phyloP scores from a whole-genome alignment of 345 rosid genomes.

The Citrus reticulata region DNA sequence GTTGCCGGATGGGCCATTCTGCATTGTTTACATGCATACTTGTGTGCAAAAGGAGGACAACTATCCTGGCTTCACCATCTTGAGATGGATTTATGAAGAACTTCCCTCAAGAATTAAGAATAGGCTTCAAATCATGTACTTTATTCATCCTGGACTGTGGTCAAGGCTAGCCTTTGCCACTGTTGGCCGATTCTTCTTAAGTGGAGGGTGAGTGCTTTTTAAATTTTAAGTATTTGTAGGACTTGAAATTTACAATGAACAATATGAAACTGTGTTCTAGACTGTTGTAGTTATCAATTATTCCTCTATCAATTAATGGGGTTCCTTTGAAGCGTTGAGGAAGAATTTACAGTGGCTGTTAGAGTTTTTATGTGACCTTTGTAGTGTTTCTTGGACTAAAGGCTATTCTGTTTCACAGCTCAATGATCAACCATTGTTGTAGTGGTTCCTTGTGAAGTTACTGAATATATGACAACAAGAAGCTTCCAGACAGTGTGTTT shows the following conservation, averaged over 20 bases:
- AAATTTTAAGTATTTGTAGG: no score
- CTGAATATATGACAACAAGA: no score
- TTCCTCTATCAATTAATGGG: neutral
- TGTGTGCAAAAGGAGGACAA: slow-evolving; percentile 86
- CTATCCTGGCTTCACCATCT: slow-evolving; percentile 71
- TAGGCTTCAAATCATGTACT: slow-evolving; percentile 75
- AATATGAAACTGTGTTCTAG: neutral
- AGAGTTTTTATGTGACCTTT: neutral
- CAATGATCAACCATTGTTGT: neutral
- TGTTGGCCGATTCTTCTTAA: slow-evolving; percentile 85
- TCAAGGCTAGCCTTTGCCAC: slow-evolving; percentile 83
- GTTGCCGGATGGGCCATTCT: slow-evolving; percentile 76
- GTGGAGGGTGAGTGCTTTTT: slow-evolving; percentile 68
- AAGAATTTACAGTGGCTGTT: neutral
- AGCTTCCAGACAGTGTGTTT: neutral
- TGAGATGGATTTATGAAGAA: slow-evolving; percentile 95
- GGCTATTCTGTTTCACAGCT: neutral
- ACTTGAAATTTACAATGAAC: neutral
- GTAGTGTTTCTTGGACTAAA: neutral
- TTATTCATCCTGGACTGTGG: slow-evolving; percentile 84
- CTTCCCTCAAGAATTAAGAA: slow-evolving; percentile 68
- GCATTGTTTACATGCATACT: slow-evolving; percentile 80
- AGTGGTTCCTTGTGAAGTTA: neutral
- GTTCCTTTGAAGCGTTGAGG: neutral
- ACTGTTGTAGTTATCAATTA: neutral